Evolutionary conservation across 2,329 filamentous ascomycete genomes (phyloP).

Genomic region (Calonectria pseudoreteaudii): DNA sequence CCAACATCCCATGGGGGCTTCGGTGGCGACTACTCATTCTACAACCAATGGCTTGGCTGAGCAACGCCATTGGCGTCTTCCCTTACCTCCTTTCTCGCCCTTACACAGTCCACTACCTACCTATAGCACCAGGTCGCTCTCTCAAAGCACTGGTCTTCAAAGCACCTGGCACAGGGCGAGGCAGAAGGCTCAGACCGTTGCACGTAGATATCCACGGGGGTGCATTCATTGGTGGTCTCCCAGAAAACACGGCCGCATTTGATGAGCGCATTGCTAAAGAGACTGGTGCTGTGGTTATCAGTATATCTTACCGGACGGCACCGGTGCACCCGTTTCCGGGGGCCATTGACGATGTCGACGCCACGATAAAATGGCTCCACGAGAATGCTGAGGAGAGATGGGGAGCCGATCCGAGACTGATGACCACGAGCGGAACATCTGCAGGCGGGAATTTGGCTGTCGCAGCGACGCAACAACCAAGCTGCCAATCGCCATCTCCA

Average conservation of each 20-base stretch:
- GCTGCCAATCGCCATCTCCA: slow-evolving; percentile 35
- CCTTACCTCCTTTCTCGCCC: slow-evolving; percentile 51
- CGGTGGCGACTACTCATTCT: slow-evolving; percentile 59
- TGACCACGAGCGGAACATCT: slow-evolving; percentile 59
- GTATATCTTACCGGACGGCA: slow-evolving; percentile 63
- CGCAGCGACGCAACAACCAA: slow-evolving; percentile 42
- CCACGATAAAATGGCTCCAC: slow-evolving; percentile 54
- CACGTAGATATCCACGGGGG: slow-evolving; percentile 59
- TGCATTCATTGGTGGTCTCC: slow-evolving; percentile 56
- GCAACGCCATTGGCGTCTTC: slow-evolving; percentile 50
- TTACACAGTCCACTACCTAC: slow-evolving; percentile 50
- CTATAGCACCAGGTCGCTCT: slow-evolving; percentile 40
- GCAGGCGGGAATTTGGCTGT: slow-evolving; percentile 59
- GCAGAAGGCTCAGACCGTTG: slow-evolving; percentile 49
- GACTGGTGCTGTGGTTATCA: slow-evolving; percentile 59
- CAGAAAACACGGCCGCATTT: slow-evolving; percentile 52
- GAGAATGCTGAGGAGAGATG: slow-evolving; percentile 50
- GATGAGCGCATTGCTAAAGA: slow-evolving; percentile 48
- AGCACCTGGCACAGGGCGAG: slow-evolving; percentile 26
- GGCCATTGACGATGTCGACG: slow-evolving; percentile 60
- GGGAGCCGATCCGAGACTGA: slow-evolving; percentile 51
- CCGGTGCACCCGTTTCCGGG: slow-evolving; percentile 63
- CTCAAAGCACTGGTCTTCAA: slow-evolving; percentile 52
- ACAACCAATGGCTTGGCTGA: slow-evolving; percentile 54
- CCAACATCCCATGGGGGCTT: slow-evolving; percentile 50